Evolutionary conservation across 768 basidiomycete genomes (phyloP).

Genomic region (Tremella fuciformis): DNA sequence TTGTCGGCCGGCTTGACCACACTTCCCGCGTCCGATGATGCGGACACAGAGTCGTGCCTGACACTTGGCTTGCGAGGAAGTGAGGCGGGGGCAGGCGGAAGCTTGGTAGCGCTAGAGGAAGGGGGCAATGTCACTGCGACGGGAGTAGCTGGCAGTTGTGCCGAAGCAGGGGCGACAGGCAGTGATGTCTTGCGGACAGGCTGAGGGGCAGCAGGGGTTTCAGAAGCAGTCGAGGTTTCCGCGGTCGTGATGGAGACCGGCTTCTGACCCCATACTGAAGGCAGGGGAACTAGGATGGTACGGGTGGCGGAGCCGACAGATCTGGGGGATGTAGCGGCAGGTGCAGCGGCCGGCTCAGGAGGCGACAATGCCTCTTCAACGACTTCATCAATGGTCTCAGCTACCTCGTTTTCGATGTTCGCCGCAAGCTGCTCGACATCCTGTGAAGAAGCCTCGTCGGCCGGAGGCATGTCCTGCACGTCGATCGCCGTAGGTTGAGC

Average conservation of each 20-base stretch:
- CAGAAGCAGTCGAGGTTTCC: background rate
- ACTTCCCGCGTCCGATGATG: slow-evolving; percentile 14
- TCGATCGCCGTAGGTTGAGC: too few species aligned
- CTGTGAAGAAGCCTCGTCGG: slow-evolving; percentile 11
- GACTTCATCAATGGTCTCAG: background rate
- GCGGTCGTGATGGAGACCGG: slow-evolving; percentile 2
- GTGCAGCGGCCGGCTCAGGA: slow-evolving; percentile 29
- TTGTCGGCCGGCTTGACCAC: background rate
- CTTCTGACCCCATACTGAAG: slow-evolving; percentile 35
- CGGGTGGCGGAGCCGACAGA: slow-evolving; percentile 22
- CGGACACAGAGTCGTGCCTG: slow-evolving; percentile 8
- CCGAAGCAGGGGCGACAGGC: slow-evolving; percentile 1
- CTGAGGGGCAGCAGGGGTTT: background rate
- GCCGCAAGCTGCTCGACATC: slow-evolving; percentile 14
- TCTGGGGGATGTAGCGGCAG: slow-evolving; percentile 29
- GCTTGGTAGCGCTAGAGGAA: slow-evolving; percentile 57
- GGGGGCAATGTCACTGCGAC: slow-evolving; percentile 24
- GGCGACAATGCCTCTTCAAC: slow-evolving; percentile 1
- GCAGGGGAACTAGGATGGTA: slow-evolving; percentile 25
- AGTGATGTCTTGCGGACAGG: slow-evolving; percentile 13
- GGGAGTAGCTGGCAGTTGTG: slow-evolving; percentile 19
- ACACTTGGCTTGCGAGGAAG: slow-evolving; percentile 30
- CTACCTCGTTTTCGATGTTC: background rate
- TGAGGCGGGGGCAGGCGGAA: slow-evolving; percentile 31
- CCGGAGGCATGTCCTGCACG: background rate